phyloP scores from a whole-genome alignment of 2,329 filamentous ascomycete genomes.

The Penicillium vulpinum region DNA sequence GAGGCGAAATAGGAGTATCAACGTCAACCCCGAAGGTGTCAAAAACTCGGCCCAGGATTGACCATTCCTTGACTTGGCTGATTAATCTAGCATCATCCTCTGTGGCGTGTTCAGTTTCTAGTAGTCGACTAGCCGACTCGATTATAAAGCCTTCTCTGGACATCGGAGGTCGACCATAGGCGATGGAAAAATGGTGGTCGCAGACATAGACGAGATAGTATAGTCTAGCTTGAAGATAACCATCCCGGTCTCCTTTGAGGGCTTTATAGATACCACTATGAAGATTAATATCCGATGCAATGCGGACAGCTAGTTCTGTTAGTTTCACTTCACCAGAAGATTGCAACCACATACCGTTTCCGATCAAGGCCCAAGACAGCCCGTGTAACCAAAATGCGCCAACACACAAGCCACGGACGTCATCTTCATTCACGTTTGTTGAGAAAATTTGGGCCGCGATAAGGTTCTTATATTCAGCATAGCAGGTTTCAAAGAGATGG shows the following conservation, averaged over 20 bases:
- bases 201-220: conserved; percentile 42
- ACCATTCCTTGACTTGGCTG: conserved; percentile 38
- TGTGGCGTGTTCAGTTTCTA: conserved; percentile 32
- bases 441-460: conserved; percentile 49
- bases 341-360: not conserved
- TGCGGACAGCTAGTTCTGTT: conserved; percentile 20
- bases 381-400: conserved; percentile 53
- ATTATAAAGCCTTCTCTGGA: conserved; percentile 37
- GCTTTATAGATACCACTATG: conserved; percentile 26
- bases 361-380: conserved; percentile 33
- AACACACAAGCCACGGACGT: conserved; percentile 50
- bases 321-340: not conserved
- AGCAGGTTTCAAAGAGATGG: conserved; percentile 37
- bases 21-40: conserved; percentile 38
- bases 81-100: conserved; percentile 37
- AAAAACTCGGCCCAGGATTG: conserved; percentile 32
- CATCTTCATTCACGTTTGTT: conserved; percentile 45
- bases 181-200: conserved; percentile 41
- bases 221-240: conserved; percentile 28
- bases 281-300: conserved; percentile 26
- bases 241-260: conserved; percentile 22
- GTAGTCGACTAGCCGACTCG: conserved; percentile 26
- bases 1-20: conserved; percentile 20
- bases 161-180: conserved; percentile 39
- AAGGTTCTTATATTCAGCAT: conserved; percentile 46